phyloP scores from a whole-genome alignment of 306 rosid species.

The Mimosa bimucronata region DNA sequence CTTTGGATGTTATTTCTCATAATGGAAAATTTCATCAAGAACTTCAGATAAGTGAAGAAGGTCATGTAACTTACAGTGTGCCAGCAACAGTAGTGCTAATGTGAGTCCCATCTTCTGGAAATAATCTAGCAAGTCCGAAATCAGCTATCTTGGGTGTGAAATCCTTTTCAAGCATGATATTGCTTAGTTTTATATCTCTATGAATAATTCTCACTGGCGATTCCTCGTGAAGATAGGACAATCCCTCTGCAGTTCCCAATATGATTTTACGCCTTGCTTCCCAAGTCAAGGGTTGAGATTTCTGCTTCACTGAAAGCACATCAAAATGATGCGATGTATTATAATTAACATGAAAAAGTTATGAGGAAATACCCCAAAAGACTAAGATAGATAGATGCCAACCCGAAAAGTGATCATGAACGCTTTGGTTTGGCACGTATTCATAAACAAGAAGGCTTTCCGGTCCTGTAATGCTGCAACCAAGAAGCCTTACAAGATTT shows the following conservation, averaged over 20 bases:
- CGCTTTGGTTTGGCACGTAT: conserved; percentile 66
- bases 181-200: conserved; percentile 69
- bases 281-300: conserved; percentile 38
- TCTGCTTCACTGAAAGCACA: conserved; percentile 28
- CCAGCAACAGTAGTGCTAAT: conserved; percentile 50
- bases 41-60: conserved; percentile 10
- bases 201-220: conserved; percentile 63
- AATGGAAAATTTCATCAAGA: not conserved
- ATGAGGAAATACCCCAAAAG: conserved; percentile 7
- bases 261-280: conserved; percentile 38
- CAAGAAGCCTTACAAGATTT: conserved; percentile 61
- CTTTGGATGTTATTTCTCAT: not conserved
- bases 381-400: conserved; percentile 19
- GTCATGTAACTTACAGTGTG: conserved; percentile 40
- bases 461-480: conserved; percentile 79
- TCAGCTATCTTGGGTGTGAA: conserved; percentile 69
- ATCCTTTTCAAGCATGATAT: conserved; percentile 58
- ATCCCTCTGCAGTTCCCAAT: conserved; percentile 63
- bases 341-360: not conserved
- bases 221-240: conserved; percentile 73
- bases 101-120: conserved; percentile 48
- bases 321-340: not conserved
- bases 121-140: conserved; percentile 78
- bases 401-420: conserved; percentile 61
- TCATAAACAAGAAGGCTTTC: conserved; percentile 82